A percentile compares a stretch with the other conserved stretches of the same genome.
Conservation (phyloP, 225 moss, liverwort and hornwort genomes). For the Marchantia polymorpha region DNA sequence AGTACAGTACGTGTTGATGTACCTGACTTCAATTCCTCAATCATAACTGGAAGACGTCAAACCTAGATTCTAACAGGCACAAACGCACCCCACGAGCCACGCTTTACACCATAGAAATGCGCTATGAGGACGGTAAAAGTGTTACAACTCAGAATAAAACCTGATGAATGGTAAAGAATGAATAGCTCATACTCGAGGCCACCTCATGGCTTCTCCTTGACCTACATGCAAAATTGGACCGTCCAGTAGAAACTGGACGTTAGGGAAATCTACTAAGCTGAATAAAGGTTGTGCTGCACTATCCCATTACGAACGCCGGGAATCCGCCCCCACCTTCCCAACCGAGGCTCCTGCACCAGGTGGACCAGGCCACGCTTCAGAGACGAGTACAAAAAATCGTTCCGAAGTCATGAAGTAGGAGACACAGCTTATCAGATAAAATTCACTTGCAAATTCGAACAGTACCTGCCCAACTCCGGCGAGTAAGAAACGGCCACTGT, state of each 20-base stretch:
- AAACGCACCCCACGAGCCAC: neutral
- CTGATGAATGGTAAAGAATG: neutral
- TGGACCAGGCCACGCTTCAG: constrained; percentile 11
- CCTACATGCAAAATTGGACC: constrained; percentile 40
- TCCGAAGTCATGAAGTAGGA: neutral
- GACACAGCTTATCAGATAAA: neutral
- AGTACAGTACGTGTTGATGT: too few relatives aligned
- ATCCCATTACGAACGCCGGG: constrained; percentile 78
- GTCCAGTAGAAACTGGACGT: neutral
- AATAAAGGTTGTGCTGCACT: constrained; percentile 62
- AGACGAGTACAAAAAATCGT: neutral
- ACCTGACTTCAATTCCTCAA: too few relatives aligned
- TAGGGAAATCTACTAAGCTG: constrained; percentile 25
- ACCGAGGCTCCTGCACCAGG: constrained; percentile 80
- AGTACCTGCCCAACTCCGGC: constrained; percentile 92
- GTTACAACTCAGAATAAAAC: neutral
- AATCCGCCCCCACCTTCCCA: constrained; percentile 91
- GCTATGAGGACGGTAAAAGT: neutral
- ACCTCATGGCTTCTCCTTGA: constrained; percentile 1
- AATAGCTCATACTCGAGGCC: neutral
- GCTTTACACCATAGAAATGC: neutral
- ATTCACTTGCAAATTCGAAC: neutral
- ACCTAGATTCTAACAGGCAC: neutral
- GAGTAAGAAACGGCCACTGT: constrained; percentile 80
- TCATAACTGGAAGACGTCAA: too few relatives aligned